Percentiles rank a stretch among this genome's conserved stretches.
Evolutionary conservation across 1,139 yeast species (phyloP).

Genomic region (Geotrichum macrosporum): DNA sequence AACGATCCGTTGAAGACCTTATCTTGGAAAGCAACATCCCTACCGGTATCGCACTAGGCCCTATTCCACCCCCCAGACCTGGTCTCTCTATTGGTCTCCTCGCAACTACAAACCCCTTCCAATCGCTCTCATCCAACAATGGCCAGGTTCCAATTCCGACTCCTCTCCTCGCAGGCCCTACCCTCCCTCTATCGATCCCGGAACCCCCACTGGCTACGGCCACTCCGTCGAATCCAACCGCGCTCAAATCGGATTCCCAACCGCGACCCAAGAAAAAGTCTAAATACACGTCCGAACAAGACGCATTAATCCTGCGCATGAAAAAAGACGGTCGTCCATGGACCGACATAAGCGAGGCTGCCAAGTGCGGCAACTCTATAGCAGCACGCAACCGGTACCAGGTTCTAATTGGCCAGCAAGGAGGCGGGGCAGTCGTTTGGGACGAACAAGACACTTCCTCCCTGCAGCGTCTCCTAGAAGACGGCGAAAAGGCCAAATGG

Average conservation of each 20-base stretch:
- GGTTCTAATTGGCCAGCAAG: constrained; percentile 79
- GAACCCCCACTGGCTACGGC: constrained; percentile 38
- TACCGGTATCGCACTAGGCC: constrained; percentile 23
- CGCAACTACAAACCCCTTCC: constrained; percentile 20
- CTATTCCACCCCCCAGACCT: constrained; percentile 6
- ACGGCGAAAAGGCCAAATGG: constrained; percentile 72
- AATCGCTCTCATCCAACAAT: no score
- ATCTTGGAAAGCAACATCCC: constrained; percentile 31
- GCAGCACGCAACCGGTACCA: constrained; percentile 79
- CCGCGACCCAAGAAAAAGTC: constrained; percentile 58
- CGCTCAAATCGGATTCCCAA: constrained; percentile 40
- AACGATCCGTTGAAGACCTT: constrained; percentile 34
- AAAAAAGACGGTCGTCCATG: constrained; percentile 64
- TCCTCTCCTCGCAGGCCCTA: constrained; percentile 17
- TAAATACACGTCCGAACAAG: constrained; percentile 66
- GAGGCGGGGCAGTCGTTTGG: constrained; percentile 68
- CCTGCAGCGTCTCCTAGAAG: constrained; percentile 54
- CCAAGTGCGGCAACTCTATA: constrained; percentile 61
- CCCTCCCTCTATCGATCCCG: constrained; percentile 32
- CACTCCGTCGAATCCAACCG: constrained; percentile 37
- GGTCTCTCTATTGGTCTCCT: constrained; percentile 16
- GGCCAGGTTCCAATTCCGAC: not conserved
- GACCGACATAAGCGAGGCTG: constrained; percentile 68
- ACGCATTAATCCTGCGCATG: constrained; percentile 55
- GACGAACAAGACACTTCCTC: constrained; percentile 52